Evolutionary conservation across 2,329 filamentous ascomycete species (phyloP), one percentile per base, ranked within the genome.

Genomic region (Hymenoscyphus albidus): DNA sequence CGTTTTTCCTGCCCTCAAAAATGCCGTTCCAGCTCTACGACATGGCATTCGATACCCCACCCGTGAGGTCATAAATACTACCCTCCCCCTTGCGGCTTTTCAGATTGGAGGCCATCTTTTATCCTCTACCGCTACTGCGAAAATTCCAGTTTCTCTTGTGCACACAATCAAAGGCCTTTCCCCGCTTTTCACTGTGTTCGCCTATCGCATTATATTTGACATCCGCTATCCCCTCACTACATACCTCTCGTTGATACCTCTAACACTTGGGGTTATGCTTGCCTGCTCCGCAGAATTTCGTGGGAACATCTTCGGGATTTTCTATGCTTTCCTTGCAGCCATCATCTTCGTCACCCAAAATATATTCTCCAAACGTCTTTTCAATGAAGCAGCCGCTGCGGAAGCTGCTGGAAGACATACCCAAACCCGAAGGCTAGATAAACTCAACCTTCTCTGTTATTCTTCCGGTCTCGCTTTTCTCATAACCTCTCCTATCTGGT

Each of bases 91-190:
- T 40, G 94, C 95, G 0, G 84, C 90, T 35, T 99, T 99, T 77
- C 93, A 97, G 77, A 91, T 99, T 61, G 90, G 89, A 42, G 95
- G 95, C 5, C 95, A 99, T 77, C 90, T 99, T 51, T 82, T 98
- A 56, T 97, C 92, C 76, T 96, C 94, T 5, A 95, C 93, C 69
- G 94, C 95, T 35, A 99, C 94, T 39, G 90, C 92, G 60, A 91
- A 93, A 76, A 98, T 99, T 62, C 94, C 95, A 0, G 95, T 99
- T 1, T 98, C 95, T 6, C 84, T 99, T 42, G 95, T 99, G 3
- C 95, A 99, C 78, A 99, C 95, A 0, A 98, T 99, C 79, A 99
- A 99, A 80, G 95, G 95, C 7, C 86, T 99, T 32, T 98, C 94
- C 2, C 95, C 95, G 3, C 82, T 99, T 7, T 96, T 99, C 76